A percentile compares a stretch with the other conserved stretches of the same genome.
These are phyloP conservation scores for Lyophyllum shimeji DNA, from an alignment of 768 basidiomycete genomes.

Conservation along the genomic window DNA sequence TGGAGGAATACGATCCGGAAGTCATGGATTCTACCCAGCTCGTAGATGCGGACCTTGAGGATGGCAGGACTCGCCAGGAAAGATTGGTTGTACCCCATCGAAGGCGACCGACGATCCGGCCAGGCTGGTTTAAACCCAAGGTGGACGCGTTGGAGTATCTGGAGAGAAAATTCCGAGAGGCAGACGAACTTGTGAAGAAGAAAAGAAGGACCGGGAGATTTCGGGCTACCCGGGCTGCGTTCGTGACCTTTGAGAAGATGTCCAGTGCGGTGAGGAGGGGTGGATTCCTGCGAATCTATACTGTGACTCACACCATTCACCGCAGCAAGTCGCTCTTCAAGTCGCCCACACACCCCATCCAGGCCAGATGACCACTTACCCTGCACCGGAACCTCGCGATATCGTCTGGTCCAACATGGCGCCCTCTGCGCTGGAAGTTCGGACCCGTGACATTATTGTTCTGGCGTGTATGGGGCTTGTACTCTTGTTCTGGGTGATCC, in stretches of 20 bases:
- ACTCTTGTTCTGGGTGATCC: slow-evolving; percentile 90
- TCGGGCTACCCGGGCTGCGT: slow-evolving; percentile 81
- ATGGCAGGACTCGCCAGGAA: slow-evolving; percentile 45
- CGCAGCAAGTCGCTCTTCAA: slow-evolving; percentile 86
- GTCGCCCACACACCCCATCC: slow-evolving; percentile 73
- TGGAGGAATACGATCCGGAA: slow-evolving; percentile 80
- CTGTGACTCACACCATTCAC: neutral
- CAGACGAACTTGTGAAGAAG: slow-evolving; percentile 81
- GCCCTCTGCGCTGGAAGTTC: slow-evolving; percentile 54
- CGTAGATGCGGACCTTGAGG: slow-evolving; percentile 52
- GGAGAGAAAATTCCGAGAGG: slow-evolving; percentile 74
- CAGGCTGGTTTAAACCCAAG: slow-evolving; percentile 69
- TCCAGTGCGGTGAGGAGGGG: slow-evolving; percentile 71
- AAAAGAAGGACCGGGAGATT: slow-evolving; percentile 73
- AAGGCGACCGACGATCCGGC: slow-evolving; percentile 72
- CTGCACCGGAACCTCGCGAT: slow-evolving; percentile 93
- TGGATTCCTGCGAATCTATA: neutral
- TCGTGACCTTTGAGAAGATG: slow-evolving; percentile 97
- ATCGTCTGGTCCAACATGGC: slow-evolving; percentile 93
- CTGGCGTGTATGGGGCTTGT: slow-evolving; percentile 67
- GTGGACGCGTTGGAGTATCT: slow-evolving; percentile 92
- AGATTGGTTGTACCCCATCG: slow-evolving; percentile 74
- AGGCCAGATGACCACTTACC: slow-evolving; percentile 62
- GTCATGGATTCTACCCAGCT: slow-evolving; percentile 45
- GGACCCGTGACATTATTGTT: slow-evolving; percentile 72